Percentiles rank a stretch among this genome's conserved stretches.
These are phyloP conservation scores for Akebia trifoliata DNA, from an alignment of 164 flowering plant genomes.

Conservation along the genomic window DNA sequence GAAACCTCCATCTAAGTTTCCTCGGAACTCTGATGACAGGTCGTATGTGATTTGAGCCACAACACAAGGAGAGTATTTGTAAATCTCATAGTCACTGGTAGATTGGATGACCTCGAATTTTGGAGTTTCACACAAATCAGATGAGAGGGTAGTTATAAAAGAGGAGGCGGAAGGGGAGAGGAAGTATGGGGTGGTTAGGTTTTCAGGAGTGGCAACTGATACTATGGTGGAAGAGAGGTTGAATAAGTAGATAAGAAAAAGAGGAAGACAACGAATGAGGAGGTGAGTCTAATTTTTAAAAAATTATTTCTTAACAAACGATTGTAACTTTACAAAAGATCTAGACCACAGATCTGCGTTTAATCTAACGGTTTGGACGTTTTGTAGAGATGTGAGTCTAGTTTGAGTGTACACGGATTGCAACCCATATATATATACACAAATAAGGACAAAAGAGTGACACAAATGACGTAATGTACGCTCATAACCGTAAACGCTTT, in stretches of 20 bases:
- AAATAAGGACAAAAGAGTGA: too few relatives aligned
- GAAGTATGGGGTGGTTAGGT: constrained; percentile 71
- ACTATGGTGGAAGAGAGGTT: constrained; percentile 58
- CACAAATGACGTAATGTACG: too few relatives aligned
- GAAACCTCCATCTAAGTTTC: constrained; percentile 73
- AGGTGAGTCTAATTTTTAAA: too few relatives aligned
- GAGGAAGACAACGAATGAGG: too few relatives aligned
- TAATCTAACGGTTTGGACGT: too few relatives aligned
- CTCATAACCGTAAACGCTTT: too few relatives aligned
- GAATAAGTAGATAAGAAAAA: constrained; percentile 52
- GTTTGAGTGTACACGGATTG: too few relatives aligned
- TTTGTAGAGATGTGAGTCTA: too few relatives aligned
- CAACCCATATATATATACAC: too few relatives aligned
- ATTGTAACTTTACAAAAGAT: too few relatives aligned
- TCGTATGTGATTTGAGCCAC: constrained; percentile 67
- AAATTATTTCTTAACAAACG: too few relatives aligned
- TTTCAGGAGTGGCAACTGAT: constrained; percentile 62
- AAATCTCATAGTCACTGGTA: constrained; percentile 61
- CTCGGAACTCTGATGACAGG: constrained; percentile 51
- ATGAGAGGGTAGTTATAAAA: constrained; percentile 77
- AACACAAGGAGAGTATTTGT: constrained; percentile 58
- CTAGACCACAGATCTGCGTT: too few relatives aligned
- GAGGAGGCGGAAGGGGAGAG: constrained; percentile 74
- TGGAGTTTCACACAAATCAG: constrained; percentile 75
- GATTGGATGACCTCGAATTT: constrained; percentile 52